These are phyloP conservation scores for Spongospora subterranea DNA, from an alignment of 208 protist species.

Conservation along the genomic window DNA sequence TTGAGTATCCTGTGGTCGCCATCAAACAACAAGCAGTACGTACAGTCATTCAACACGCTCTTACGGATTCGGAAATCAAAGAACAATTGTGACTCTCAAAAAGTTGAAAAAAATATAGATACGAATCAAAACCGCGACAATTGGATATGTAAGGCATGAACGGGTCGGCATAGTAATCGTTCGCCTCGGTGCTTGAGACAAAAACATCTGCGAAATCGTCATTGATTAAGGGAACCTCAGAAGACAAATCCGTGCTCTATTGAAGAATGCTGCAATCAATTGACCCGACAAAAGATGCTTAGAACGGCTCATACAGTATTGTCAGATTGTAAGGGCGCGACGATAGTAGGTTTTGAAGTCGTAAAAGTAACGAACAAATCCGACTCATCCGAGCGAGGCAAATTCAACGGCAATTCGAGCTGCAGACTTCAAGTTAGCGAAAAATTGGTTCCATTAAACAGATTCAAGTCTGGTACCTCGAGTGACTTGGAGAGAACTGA, in stretches of 20 bases:
- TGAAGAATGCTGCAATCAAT: too few relatives aligned
- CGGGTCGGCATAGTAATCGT: conserved; percentile 6
- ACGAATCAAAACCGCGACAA: conserved; percentile 38
- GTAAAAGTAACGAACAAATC: not conserved
- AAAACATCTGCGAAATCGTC: conserved; percentile 34
- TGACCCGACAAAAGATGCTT: too few relatives aligned
- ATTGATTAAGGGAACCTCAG: not conserved
- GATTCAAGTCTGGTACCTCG: not conserved
- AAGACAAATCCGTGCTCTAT: too few relatives aligned
- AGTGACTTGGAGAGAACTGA: not conserved
- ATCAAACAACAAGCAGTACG: not conserved
- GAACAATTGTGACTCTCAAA: conserved; percentile 31
- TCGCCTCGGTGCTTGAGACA: not conserved
- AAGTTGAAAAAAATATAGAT: conserved; percentile 15
- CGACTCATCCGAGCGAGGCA: not conserved
- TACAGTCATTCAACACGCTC: not conserved
- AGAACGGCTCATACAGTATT: too few relatives aligned
- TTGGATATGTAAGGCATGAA: conserved; percentile 42
- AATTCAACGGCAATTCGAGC: conserved; percentile 34
- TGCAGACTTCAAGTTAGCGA: not conserved
- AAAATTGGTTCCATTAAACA: not conserved
- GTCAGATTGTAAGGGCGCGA: too few relatives aligned
- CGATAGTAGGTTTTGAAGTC: too few relatives aligned
- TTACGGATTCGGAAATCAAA: not conserved
- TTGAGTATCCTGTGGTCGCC: not conserved